These are phyloP conservation scores for Geotrichum ghanense DNA, from an alignment of 805 yeast species.

Conservation along the genomic window DNA sequence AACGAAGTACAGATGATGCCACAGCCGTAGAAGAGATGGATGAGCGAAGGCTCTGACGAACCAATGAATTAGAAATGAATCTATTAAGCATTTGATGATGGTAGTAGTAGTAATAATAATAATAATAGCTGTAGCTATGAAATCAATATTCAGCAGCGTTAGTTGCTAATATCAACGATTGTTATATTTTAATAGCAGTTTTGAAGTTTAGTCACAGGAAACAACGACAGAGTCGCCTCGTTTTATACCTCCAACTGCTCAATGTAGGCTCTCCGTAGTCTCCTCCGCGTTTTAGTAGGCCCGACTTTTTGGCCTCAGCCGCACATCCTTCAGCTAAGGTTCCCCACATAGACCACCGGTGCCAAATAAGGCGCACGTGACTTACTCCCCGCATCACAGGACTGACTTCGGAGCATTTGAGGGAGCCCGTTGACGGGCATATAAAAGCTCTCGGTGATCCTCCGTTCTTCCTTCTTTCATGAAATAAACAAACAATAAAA, in stretches of 20 bases:
- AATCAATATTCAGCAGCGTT: no score
- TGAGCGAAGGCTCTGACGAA: no score
- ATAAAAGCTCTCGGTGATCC: not conserved
- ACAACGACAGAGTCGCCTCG: no score
- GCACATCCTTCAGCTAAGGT: not conserved
- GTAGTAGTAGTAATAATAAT: no score
- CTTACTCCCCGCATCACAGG: not conserved
- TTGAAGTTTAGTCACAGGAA: no score
- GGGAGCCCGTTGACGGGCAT: not conserved
- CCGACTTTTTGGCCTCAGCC: not conserved
- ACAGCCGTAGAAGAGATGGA: not conserved
- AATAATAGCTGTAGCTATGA: no score
- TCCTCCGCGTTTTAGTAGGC: not conserved
- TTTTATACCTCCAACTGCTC: no score
- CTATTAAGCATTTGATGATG: constrained; percentile 2
- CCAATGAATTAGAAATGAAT: not conserved
- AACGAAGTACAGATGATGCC: not conserved
- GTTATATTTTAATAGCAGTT: no score
- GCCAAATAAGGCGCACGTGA: no score
- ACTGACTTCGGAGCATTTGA: not conserved
- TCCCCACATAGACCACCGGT: not conserved
- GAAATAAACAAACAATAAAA: no score
- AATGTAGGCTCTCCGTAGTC: no score
- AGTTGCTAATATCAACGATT: no score
- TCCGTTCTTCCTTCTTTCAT: not conserved